Evolutionary conservation across 495 filamentous ascomycete species (phyloP).

Genomic region (Penicillium subrubescens): DNA sequence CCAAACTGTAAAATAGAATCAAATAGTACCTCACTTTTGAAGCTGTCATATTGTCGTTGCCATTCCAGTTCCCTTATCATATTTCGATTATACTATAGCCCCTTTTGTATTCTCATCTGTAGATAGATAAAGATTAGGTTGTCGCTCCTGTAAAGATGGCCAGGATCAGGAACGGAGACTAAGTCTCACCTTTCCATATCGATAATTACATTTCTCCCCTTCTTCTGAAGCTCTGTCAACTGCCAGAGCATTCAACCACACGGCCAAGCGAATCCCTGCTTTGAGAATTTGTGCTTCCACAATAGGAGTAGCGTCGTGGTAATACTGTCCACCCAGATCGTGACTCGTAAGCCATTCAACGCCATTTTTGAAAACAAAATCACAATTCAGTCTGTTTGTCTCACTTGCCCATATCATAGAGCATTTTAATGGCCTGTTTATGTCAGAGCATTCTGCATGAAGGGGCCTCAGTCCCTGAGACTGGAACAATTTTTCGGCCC

Average conservation of each 20-base stretch:
- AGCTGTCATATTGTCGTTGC: background rate
- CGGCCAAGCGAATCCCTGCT: background rate
- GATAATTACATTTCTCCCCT: background rate
- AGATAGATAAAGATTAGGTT: background rate
- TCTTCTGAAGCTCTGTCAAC: background rate
- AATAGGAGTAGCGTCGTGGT: background rate
- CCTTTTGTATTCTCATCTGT: background rate
- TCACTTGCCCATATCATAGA: slow-evolving; percentile 13
- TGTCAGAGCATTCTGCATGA: background rate
- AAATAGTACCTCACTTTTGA: background rate
- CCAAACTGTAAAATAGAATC: background rate
- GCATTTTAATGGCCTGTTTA: slow-evolving; percentile 7
- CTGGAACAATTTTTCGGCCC: background rate
- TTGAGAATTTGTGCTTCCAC: background rate
- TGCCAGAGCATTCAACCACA: background rate
- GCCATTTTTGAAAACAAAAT: slow-evolving; percentile 17
- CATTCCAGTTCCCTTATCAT: background rate
- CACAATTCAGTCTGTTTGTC: slow-evolving; percentile 13
- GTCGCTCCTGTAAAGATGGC: background rate
- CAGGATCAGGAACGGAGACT: background rate
- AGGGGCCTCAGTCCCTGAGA: background rate
- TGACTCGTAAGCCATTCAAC: background rate
- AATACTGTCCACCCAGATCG: background rate
- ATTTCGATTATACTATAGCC: background rate
- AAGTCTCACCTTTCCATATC: background rate